phyloP scores from a whole-genome alignment of 441 rosid species.

The Macaranga tanarius region DNA sequence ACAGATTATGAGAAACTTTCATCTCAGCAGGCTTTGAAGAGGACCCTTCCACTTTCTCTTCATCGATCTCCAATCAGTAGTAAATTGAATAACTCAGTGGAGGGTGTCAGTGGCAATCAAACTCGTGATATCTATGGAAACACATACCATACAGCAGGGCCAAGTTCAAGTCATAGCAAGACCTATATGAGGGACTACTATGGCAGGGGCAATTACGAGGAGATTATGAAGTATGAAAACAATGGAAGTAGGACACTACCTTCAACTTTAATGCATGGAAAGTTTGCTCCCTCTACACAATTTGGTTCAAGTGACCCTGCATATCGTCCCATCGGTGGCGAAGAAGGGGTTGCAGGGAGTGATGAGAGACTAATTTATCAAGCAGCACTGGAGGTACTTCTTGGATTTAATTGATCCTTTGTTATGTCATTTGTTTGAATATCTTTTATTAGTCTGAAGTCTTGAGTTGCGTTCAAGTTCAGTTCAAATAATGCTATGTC shows the following conservation, averaged over 20 bases:
- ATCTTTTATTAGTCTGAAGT: not conserved
- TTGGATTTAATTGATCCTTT: constrained; percentile 19
- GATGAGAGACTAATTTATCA: constrained; percentile 88
- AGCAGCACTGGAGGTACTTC: constrained; percentile 81
- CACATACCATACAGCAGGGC: constrained; percentile 39
- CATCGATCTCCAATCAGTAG: constrained; percentile 29
- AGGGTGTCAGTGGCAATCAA: constrained; percentile 32
- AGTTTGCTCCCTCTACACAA: constrained; percentile 38
- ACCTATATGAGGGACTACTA: constrained; percentile 41
- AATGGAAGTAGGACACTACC: constrained; percentile 67
- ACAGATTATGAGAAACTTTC: constrained; percentile 53
- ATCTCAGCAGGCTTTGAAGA: constrained; percentile 65
- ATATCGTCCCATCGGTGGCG: constrained; percentile 45
- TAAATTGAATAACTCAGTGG: constrained; percentile 29
- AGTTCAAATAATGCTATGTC: not conserved
- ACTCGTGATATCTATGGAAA: constrained; percentile 38
- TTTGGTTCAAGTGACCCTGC: constrained; percentile 49
- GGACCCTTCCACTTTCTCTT: constrained; percentile 64
- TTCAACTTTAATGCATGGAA: constrained; percentile 55
- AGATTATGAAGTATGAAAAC: constrained; percentile 47
- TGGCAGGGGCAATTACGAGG: constrained; percentile 42
- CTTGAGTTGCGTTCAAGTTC: not conserved
- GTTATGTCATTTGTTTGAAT: not conserved
- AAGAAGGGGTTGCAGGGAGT: constrained; percentile 51
- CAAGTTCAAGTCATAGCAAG: constrained; percentile 43